These are phyloP conservation scores for Pseudocercospora cruenta DNA, from an alignment of 2,329 filamentous ascomycete genomes.

Conservation along the genomic window DNA sequence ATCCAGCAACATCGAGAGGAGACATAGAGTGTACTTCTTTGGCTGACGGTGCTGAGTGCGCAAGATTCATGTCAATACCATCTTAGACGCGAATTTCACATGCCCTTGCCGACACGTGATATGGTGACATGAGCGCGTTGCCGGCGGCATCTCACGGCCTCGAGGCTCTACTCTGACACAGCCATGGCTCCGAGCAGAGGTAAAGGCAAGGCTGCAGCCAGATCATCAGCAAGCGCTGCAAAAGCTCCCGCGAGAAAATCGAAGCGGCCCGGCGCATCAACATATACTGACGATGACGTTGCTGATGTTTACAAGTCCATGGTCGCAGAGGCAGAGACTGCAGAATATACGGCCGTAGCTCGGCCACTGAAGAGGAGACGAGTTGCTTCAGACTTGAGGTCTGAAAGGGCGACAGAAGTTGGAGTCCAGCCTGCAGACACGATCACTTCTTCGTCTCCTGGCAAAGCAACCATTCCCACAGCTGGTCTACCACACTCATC, in stretches of 20 bases:
- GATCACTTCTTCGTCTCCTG: neutral
- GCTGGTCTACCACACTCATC: neutral
- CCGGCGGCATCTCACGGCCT: neutral
- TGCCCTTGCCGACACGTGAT: neutral
- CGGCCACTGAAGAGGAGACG: slow-evolving; percentile 37
- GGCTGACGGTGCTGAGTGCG: neutral
- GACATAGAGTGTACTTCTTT: neutral
- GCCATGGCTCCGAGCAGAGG: slow-evolving; percentile 38
- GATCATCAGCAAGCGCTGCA: neutral
- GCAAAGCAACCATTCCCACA: neutral
- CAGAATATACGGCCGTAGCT: slow-evolving; percentile 18
- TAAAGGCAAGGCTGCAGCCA: slow-evolving; percentile 26
- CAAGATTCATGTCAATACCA: neutral
- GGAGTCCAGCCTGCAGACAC: neutral
- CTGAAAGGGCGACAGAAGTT: neutral
- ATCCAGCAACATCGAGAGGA: neutral
- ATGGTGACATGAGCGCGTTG: neutral
- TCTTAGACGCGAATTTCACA: neutral
- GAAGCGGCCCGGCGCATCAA: slow-evolving; percentile 21
- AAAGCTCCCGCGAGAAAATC: neutral
- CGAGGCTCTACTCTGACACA: neutral
- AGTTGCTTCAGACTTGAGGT: slow-evolving; percentile 8
- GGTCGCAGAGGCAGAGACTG: slow-evolving; percentile 33
- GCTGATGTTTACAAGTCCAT: slow-evolving; percentile 36
- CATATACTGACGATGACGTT: slow-evolving; percentile 12